Evolutionary conservation across 257 asterid genomes (phyloP).

Genomic region (Mentha longifolia): DNA sequence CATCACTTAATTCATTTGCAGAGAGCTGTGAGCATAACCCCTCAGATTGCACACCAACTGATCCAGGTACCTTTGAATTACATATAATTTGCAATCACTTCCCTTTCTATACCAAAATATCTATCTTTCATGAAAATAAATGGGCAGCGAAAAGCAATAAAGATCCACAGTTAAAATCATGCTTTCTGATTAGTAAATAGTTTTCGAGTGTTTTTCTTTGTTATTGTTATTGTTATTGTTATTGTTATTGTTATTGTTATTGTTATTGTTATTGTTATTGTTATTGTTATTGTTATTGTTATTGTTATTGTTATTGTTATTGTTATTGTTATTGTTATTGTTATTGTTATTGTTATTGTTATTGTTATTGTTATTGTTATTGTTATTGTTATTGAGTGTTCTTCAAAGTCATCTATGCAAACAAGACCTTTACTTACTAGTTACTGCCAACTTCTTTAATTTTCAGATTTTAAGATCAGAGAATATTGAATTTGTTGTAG

Average conservation of each 20-base stretch:
- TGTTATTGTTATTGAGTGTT: no score
- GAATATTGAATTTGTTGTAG: constrained; percentile 71
- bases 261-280: no score
- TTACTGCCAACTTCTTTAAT: constrained; percentile 3
- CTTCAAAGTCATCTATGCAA: background rate
- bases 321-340: no score
- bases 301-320: no score
- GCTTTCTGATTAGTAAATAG: constrained; percentile 1
- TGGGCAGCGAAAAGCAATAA: background rate
- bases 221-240: background rate
- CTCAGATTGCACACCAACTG: constrained; percentile 72
- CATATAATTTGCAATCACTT: background rate
- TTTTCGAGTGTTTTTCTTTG: background rate
- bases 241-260: no score
- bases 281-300: no score
- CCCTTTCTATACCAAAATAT: background rate
- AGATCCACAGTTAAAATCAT: constrained; percentile 14
- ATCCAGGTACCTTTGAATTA: constrained; percentile 55
- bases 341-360: no score
- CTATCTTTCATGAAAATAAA: background rate
- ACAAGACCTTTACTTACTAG: constrained; percentile 10
- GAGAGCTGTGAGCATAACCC: constrained; percentile 78
- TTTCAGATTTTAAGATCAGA: constrained; percentile 69
- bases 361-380: no score
- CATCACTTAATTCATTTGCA: constrained; percentile 35